These are phyloP conservation scores for Strobilomyces confusus DNA, from an alignment of 768 basidiomycete species.

Conservation along the genomic window DNA sequence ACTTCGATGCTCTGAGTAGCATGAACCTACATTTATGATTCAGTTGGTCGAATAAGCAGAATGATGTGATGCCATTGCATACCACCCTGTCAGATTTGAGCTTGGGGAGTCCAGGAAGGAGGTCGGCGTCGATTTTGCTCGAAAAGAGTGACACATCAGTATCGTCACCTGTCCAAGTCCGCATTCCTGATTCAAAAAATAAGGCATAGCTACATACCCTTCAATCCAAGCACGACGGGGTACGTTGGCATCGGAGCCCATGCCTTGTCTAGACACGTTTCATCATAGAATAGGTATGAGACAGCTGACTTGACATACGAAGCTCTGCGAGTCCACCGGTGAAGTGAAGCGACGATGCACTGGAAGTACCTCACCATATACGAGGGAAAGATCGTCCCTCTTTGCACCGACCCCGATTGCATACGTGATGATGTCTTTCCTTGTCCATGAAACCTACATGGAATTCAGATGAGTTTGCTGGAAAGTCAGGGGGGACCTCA, in stretches of 20 bases:
- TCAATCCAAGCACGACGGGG: constrained; percentile 74
- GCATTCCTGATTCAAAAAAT: neutral
- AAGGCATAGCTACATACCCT: constrained; percentile 38
- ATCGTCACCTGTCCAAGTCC: constrained; percentile 39
- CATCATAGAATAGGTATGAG: neutral
- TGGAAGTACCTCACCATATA: constrained; percentile 54
- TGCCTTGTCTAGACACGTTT: constrained; percentile 44
- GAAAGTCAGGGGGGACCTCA: constrained; percentile 30
- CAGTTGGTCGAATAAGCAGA: neutral
- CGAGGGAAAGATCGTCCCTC: constrained; percentile 59
- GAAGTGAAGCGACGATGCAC: neutral
- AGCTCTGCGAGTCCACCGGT: constrained; percentile 39
- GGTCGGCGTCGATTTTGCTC: constrained; percentile 34
- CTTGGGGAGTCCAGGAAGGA: constrained; percentile 64
- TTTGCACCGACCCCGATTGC: constrained; percentile 82
- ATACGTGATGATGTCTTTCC: constrained; percentile 76
- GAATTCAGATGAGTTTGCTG: neutral
- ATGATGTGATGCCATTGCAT: constrained; percentile 20
- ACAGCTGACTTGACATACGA: constrained; percentile 31
- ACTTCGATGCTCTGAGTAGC: constrained; percentile 78
- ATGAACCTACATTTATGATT: constrained; percentile 53
- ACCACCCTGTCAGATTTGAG: constrained; percentile 70
- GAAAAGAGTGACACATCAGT: constrained; percentile 71
- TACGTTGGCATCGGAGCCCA: constrained; percentile 83
- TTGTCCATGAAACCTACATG: constrained; percentile 74